Percentiles rank a stretch among this genome's conserved stretches.
These are phyloP conservation scores for Aspergillus bertholletiae DNA, from an alignment of 495 filamentous ascomycete species.

Conservation along the genomic window DNA sequence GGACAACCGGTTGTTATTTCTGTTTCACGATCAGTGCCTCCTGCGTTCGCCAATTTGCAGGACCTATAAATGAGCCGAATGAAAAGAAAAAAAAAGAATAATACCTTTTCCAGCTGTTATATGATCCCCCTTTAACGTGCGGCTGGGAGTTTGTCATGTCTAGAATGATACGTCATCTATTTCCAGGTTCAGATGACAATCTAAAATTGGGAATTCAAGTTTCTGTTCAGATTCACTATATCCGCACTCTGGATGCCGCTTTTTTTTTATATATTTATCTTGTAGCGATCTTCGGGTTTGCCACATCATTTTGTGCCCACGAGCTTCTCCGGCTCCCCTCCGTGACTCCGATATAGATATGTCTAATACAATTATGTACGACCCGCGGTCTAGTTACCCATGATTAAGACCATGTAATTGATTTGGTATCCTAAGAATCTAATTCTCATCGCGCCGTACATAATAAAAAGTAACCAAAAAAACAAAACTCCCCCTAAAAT, in stretches of 20 bases:
- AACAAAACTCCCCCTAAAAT: no score
- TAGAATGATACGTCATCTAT: conserved; percentile 39
- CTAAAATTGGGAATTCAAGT: conserved; percentile 29
- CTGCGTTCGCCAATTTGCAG: conserved; percentile 37
- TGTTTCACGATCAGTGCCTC: conserved; percentile 31
- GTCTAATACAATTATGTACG: no score
- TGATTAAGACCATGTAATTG: no score
- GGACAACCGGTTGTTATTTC: conserved; percentile 34
- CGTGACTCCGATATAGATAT: no score
- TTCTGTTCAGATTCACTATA: conserved; percentile 8
- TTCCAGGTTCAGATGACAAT: conserved; percentile 38
- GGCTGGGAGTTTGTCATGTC: conserved; percentile 41
- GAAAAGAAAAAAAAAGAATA: conserved; percentile 41
- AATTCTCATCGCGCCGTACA: neutral
- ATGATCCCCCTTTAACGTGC: conserved; percentile 27
- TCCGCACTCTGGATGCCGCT: neutral
- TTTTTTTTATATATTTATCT: no score
- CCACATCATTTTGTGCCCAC: no score
- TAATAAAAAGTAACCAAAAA: no score
- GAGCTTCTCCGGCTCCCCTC: no score
- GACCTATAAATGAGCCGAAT: conserved; percentile 32
- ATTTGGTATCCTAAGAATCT: no score
- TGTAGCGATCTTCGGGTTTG: no score
- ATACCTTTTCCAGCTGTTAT: conserved; percentile 32
- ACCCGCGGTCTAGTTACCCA: no score